Base-by-base conservation (phyloP, 1,139 yeast genomes). In the Diutina catenulata region DNA sequence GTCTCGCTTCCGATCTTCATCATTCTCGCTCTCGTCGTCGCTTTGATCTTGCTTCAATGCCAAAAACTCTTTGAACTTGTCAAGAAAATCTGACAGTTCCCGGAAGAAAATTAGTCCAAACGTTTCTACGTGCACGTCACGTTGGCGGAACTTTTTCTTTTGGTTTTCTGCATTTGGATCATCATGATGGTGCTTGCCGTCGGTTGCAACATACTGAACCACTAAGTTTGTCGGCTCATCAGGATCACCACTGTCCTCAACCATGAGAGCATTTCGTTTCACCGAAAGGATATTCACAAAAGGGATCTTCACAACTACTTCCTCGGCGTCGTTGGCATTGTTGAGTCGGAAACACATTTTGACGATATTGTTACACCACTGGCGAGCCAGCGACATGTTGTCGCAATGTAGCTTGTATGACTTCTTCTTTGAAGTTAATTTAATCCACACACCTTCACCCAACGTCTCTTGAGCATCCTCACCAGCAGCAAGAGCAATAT, bases 231-330 rank as follows among this genome's bases (percentile, higher is more conserved):
- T 5, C 3, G 35, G 29, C 22, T 25, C 37, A 8, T 18, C 16
- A 8, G 37, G 37, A 13, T 24, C 29, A 4, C 10, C 33, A 14
- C n/a, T 8, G 32, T 8, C 36, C 2, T 33, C 21, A 4, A 16
- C 29, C 16, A 37, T 15, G 16, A 46, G 41, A 31, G 23, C 37
- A 25, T 42, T 66, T 45, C 72, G 62, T 45, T 76, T 83, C 26
- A 75, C 53, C 45, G 79, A 84, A 11, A 76, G 50, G n/a, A 88
- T 62, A 47, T 78, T 79, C 31, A 67, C 70, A 20, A 82, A 53
- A 0, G 97, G 96, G 7, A 88, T 74, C 47, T 81, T 81, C 13
- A 88, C 64, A 28, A 82, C 71, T 8, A 86, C 94, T 44, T 80
- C 79, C 47, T 80, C 80, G 15, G 79, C 80, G 29, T 70, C 64